Conservation (phyloP, 2,329 filamentous ascomycete species). For the Chaetothyriales sp. region DNA sequence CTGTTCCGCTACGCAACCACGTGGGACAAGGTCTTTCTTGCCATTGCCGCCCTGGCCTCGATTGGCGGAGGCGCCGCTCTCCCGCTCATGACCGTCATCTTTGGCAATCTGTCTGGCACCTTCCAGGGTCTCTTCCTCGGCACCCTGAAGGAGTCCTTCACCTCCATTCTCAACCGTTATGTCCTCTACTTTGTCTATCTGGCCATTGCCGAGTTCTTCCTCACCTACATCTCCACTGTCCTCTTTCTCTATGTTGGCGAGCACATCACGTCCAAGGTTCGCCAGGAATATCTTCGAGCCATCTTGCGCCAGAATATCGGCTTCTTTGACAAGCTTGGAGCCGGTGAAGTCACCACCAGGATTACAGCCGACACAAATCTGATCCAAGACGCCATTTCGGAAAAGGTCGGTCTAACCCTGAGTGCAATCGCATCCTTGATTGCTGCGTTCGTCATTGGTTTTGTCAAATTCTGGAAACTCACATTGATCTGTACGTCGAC, state of each 20-base stretch:
- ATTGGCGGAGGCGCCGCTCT: constrained; percentile 60
- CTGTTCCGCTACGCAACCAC: constrained; percentile 57
- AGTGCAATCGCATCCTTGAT: constrained; percentile 68
- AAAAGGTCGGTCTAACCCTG: constrained; percentile 69
- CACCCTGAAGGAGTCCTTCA: constrained; percentile 40
- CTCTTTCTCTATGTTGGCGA: constrained; percentile 82
- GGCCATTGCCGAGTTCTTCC: constrained; percentile 63
- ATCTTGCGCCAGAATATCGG: constrained; percentile 80
- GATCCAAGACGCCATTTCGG: constrained; percentile 83
- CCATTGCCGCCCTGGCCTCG: constrained; percentile 45
- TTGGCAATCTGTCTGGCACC: constrained; percentile 57
- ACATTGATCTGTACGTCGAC: constrained; percentile 75
- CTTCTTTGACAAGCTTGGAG: constrained; percentile 83
- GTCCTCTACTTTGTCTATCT: constrained; percentile 79
- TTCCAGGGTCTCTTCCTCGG: constrained; percentile 51
- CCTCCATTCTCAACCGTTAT: constrained; percentile 42
- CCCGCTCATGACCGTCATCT: constrained; percentile 65
- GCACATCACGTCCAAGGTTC: constrained; percentile 62
- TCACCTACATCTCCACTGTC: constrained; percentile 64
- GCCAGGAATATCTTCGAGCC: constrained; percentile 67
- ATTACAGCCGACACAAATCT: constrained; percentile 90
- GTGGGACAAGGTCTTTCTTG: constrained; percentile 49
- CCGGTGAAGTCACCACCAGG: constrained; percentile 83
- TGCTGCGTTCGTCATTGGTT: constrained; percentile 78
- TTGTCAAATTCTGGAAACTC: constrained; percentile 82